A percentile compares a stretch with the other conserved stretches of the same genome.
Conservation (phyloP, 192 early-diverging fungal genomes). For the Linnemannia exigua region DNA sequence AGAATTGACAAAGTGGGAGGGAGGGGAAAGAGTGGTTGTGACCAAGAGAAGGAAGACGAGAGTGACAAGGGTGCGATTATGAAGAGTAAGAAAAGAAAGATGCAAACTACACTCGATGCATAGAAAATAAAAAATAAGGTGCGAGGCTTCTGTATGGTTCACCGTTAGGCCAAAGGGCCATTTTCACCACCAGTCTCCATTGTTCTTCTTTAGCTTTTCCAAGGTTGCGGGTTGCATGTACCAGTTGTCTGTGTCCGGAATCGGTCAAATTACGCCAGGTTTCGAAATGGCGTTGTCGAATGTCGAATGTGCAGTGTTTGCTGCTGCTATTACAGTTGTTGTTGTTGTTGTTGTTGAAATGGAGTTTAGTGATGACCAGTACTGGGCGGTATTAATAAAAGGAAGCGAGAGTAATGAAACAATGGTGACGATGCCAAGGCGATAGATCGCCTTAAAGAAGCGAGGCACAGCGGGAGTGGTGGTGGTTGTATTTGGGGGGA, state of each 20-base stretch:
- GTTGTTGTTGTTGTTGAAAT: no score
- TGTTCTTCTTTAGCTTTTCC: background rate
- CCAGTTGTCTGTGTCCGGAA: background rate
- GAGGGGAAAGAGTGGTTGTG: background rate
- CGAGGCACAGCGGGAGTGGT: background rate
- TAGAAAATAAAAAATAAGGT: conserved; percentile 9
- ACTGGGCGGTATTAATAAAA: no score
- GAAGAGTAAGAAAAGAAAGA: background rate
- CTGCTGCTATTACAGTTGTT: no score
- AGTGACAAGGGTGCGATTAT: background rate
- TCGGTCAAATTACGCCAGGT: background rate
- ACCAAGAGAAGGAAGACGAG: background rate
- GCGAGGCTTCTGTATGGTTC: background rate
- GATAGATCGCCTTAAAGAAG: background rate
- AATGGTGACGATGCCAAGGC: background rate
- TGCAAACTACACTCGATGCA: background rate
- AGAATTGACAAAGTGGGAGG: background rate
- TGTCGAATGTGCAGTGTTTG: background rate
- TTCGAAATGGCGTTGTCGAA: background rate
- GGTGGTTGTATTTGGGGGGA: background rate
- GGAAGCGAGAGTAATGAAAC: background rate
- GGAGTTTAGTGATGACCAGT: background rate
- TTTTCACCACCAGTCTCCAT: background rate
- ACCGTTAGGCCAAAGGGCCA: conserved; percentile 2
- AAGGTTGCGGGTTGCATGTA: background rate